These are phyloP conservation scores for Phytopythium chamaehyphon DNA, from an alignment of 352 stramenopile species.

Conservation along the genomic window DNA sequence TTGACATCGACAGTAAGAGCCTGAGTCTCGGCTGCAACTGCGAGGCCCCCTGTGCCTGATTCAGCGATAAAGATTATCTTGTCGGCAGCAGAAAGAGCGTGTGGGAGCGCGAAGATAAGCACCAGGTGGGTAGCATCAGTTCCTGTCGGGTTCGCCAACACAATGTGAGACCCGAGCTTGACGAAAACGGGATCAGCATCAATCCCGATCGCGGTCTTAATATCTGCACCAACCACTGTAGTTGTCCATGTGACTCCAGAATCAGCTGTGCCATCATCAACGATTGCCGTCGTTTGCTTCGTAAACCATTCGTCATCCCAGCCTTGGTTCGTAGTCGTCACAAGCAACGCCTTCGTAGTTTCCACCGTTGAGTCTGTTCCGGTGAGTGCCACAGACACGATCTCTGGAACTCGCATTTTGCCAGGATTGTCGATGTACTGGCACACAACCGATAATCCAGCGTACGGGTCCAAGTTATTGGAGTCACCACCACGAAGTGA, in stretches of 20 bases:
- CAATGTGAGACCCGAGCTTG: conserved; percentile 17
- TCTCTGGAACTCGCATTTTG: conserved; percentile 42
- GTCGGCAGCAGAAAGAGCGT: conserved; percentile 12
- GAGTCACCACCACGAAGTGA: conserved; percentile 2
- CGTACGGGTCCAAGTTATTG: background rate
- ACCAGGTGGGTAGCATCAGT: conserved; percentile 4
- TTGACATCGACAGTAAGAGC: background rate
- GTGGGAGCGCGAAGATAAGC: conserved; percentile 22
- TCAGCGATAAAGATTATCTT: conserved; percentile 13
- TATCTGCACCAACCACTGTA: background rate
- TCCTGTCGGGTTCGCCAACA: conserved; percentile 4
- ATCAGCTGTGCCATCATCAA: background rate
- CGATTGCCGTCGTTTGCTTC: conserved; percentile 10
- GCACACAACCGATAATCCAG: conserved; percentile 49
- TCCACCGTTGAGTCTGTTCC: conserved; percentile 6
- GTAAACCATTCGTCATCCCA: conserved; percentile 59
- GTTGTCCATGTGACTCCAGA: conserved; percentile 1
- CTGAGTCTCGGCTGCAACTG: conserved; percentile 5
- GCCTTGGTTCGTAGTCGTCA: conserved; percentile 36
- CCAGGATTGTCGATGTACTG: conserved; percentile 56
- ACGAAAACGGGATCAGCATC: conserved; percentile 7
- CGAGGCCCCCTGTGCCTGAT: conserved; percentile 9
- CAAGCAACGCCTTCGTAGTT: conserved; percentile 14
- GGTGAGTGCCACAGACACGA: conserved; percentile 18
- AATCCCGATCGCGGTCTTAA: background rate